Evolutionary conservation across 2,329 filamentous ascomycete genomes (phyloP).

Genomic region (Furcasterigmium sp.): DNA sequence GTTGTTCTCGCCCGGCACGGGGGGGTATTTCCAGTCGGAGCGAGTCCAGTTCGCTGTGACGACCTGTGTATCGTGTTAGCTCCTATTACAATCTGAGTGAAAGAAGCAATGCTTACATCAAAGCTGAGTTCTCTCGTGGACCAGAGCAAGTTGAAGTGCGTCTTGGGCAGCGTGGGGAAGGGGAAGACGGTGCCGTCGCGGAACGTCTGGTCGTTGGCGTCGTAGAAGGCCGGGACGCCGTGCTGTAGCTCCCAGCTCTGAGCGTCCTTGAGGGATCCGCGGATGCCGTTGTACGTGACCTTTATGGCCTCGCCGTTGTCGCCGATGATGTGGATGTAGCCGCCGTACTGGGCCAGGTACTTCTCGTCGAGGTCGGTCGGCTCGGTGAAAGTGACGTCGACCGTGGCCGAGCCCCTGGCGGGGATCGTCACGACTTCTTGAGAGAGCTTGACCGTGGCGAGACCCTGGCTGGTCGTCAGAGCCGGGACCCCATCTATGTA

Average conservation of each 20-base stretch:
- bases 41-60: slow-evolving; percentile 4
- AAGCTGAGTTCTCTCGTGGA: slow-evolving; percentile 39
- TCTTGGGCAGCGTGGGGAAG: neutral
- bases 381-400: slow-evolving; percentile 37
- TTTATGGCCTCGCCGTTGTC: slow-evolving; percentile 16
- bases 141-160: slow-evolving; percentile 11
- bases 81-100: neutral
- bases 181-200: neutral
- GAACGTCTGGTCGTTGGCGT: slow-evolving; percentile 30
- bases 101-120: neutral
- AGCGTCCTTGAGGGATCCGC: slow-evolving; percentile 23
- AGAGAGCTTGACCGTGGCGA: slow-evolving; percentile 36
- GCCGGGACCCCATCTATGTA: slow-evolving; percentile 25
- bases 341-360: slow-evolving; percentile 17
- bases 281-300: slow-evolving; percentile 20
- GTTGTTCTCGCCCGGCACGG: slow-evolving; percentile 39
- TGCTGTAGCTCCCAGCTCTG: slow-evolving; percentile 18
- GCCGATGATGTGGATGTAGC: slow-evolving; percentile 16
- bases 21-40: slow-evolving; percentile 39
- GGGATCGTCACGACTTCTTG: slow-evolving; percentile 35
- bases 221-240: slow-evolving; percentile 18
- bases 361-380: slow-evolving; percentile 12
- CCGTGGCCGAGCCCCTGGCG: slow-evolving; percentile 31
- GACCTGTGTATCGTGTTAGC: neutral
- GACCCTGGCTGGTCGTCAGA: slow-evolving; percentile 20